These are phyloP conservation scores for Ustilago sp. DNA, from an alignment of 1,284 basidiomycete species.

Conservation along the genomic window DNA sequence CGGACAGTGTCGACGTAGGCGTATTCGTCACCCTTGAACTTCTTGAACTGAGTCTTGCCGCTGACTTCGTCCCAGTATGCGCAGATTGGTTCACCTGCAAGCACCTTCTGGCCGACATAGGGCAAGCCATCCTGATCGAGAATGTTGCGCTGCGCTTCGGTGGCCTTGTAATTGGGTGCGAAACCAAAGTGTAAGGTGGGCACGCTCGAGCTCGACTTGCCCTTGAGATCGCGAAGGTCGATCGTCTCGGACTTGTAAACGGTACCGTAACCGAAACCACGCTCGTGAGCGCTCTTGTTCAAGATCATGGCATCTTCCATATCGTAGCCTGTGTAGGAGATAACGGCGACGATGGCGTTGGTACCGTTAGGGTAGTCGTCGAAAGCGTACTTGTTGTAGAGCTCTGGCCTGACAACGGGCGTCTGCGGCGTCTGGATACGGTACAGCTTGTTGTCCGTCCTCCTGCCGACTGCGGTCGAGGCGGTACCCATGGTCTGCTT, in stretches of 20 bases:
- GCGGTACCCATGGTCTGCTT: conserved; percentile 99
- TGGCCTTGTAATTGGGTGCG: conserved; percentile 72
- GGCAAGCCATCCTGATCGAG: conserved; percentile 89
- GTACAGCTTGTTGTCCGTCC: conserved; percentile 99
- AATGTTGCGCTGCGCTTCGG: conserved; percentile 71
- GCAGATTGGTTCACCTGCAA: conserved; percentile 78
- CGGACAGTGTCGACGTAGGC: conserved; percentile 93
- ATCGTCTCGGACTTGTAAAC: conserved; percentile 95
- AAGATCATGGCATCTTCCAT: conserved; percentile 99
- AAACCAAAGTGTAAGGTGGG: conserved; percentile 80
- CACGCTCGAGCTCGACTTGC: conserved; percentile 70
- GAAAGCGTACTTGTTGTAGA: conserved; percentile 98
- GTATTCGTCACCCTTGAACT: conserved; percentile 96
- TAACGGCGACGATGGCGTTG: conserved; percentile 98
- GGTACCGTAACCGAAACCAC: conserved; percentile 96
- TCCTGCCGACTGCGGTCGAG: conserved; percentile 85
- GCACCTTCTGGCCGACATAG: conserved; percentile 78
- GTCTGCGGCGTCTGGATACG: conserved; percentile 94
- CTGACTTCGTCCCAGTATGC: conserved; percentile 90
- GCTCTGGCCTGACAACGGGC: conserved; percentile 88
- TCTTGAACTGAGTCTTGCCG: conserved; percentile 84
- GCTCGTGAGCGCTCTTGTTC: conserved; percentile 98
- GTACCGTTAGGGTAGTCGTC: conserved; percentile 98
- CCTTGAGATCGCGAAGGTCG: conserved; percentile 82
- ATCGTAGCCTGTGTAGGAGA: conserved; percentile 99